Evolutionary conservation across 352 stramenopile species (phyloP), one percentile per base, ranked within the genome.

Genomic region (Globisporangium okanoganense): DNA sequence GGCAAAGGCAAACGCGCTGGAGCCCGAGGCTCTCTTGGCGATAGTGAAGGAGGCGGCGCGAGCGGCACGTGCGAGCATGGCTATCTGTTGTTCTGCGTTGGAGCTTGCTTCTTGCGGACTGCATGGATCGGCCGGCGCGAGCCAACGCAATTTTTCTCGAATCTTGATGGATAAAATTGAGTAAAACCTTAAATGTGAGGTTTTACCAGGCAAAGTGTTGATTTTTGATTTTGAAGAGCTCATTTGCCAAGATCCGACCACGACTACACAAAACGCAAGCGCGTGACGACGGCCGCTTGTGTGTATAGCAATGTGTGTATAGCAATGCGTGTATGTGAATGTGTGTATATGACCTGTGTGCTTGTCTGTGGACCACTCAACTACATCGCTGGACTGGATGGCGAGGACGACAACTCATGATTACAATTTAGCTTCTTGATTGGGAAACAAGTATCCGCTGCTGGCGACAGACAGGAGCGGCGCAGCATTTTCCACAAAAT

Each of bases 61-160:
- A 45, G 63, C 72, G 33, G 79, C 70, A 60, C 76, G 76, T 20
- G 76, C 61, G 60, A 85, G 70, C 74, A 85, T 83, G 58, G 45
- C 27, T 36, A 25, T 33, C 27, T 55, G 20, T 12, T 10, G 45
- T 29, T 54, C 52, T 58, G 52, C 38, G 22, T 16, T 36, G 52
- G 29, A 53, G 49, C 9, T 14, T 36, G 29, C 56, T 22, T 61
- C 56, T 56, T 41, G 49, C 29, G 49, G 49, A 56, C 41, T 56
- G 41, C n/a, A 33, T 47, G 51, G 16, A 31, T 56, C 13, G 45
- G 18, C 18, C 20, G 5, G 41, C 24, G 18, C 22, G 49, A 56
- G 49, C 49, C 49, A 56, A 24, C n/a, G 24, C 8, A 33, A 33
- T 52, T 27, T 20, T 52, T 5, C 31, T 9, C 10, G 31, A n/a